Evolutionary conservation across 345 rosid species (phyloP), one percentile per base, ranked within the genome.

Genomic region (Draba incana): DNA sequence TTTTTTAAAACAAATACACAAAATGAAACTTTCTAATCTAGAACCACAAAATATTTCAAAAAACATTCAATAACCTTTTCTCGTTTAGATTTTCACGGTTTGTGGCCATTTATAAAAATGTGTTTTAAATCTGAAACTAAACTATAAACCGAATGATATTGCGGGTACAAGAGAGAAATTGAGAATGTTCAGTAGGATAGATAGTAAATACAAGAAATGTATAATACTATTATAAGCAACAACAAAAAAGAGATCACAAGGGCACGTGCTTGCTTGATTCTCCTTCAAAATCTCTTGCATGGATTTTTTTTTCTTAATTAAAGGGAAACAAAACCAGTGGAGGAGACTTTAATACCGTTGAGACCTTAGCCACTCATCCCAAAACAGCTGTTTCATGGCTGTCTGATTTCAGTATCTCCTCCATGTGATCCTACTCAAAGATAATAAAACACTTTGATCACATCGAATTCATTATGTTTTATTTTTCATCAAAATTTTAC

Each of bases 291-390:
- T 78, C 37, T 72, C 65, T 55, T 43, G 14, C 47, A 44, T 61
- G 35, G 55, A 52, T 70, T 42, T 9, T 8, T 15, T n/a, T 7
- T 54, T 27, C 14, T 38, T 39, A 14, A 10, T 16, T 3, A 25
- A 13, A 48, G 37, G 9, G n/a, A 2, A 46, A 63, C 20, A 20
- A 67, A 59, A 68, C 23, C 10, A 67, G 33, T 59, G 64, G 73
- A 64, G 69, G 85, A 86, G 88, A 82, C 85, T 83, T 86, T 81
- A 80, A 82, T 78, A 85, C 90, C 90, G 85, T 87, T 84, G 87
- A 85, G 83, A 68, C 78, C 65, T 47, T 57, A 65, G 61, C 71
- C 77, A 55, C 81, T 64, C 59, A 81, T 80, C 72, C 82, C 79
- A 15, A 67, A 78, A 74, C 90, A 87, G 96, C 95, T 89, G 89